Conservation (phyloP, 1,139 yeast genomes). For the Geotrichum australiense region DNA sequence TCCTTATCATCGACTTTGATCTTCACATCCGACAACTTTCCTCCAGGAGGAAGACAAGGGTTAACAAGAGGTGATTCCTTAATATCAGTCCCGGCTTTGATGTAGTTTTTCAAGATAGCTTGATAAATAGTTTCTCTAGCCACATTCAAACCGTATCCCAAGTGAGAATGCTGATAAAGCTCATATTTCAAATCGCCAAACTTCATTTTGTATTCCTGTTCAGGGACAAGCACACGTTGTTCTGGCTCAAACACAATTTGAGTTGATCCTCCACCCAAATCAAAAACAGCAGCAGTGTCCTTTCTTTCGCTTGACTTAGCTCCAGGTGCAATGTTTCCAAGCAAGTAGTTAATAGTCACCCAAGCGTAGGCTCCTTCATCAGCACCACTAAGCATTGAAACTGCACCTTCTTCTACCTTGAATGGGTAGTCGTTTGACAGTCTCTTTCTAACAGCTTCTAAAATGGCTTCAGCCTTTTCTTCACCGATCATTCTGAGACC, state of each 20-base stretch:
- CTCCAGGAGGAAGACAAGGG: slow-evolving; percentile 78
- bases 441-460: slow-evolving; percentile 62
- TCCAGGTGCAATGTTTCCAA: slow-evolving; percentile 74
- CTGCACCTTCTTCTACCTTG: slow-evolving; percentile 70
- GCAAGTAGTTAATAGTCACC: slow-evolving; percentile 82
- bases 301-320: slow-evolving; percentile 39
- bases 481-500: slow-evolving; percentile 78
- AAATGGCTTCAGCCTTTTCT: slow-evolving; percentile 57
- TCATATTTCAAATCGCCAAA: slow-evolving; percentile 70
- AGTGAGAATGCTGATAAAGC: slow-evolving; percentile 81
- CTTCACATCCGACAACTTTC: slow-evolving; percentile 40
- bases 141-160: slow-evolving; percentile 88
- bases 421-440: slow-evolving; percentile 72
- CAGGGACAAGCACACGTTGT: slow-evolving; percentile 70
- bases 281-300: slow-evolving; percentile 88
- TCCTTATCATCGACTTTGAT: slow-evolving; percentile 17
- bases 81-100: slow-evolving; percentile 15
- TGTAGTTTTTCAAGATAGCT: slow-evolving; percentile 20
- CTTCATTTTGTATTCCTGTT: slow-evolving; percentile 65
- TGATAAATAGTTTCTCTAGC: slow-evolving; percentile 77
- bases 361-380: slow-evolving; percentile 96
- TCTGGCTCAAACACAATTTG: slow-evolving; percentile 92
- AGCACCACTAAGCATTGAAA: slow-evolving; percentile 85
- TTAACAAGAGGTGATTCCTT: slow-evolving; percentile 32
- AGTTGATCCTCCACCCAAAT: slow-evolving; percentile 95